Conservation (phyloP, 805 yeast species). For the Jamesozyma hellenica region DNA sequence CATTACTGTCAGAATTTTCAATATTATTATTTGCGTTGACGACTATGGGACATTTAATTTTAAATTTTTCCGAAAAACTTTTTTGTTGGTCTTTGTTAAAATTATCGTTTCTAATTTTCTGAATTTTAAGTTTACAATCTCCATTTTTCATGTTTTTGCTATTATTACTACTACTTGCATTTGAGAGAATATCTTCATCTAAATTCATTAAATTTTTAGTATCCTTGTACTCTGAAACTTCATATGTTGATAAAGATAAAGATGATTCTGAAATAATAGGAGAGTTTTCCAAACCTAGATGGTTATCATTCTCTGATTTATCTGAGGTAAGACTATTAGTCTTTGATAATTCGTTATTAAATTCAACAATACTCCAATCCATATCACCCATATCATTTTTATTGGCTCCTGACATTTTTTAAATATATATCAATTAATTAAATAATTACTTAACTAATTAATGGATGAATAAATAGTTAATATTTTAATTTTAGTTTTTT, state of each 20-base stretch:
- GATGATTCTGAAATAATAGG: background rate
- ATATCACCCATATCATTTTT: background rate
- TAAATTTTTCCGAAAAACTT: too few relatives aligned
- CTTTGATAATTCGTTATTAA: background rate
- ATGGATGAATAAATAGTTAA: too few relatives aligned
- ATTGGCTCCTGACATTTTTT: too few relatives aligned
- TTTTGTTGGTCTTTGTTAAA: background rate
- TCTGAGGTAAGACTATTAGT: background rate
- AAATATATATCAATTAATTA: too few relatives aligned
- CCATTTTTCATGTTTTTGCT: slow-evolving; percentile 4
- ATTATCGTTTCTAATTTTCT: too few relatives aligned
- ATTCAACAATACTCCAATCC: slow-evolving; percentile 2
- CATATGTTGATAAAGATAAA: background rate
- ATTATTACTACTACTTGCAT: slow-evolving; percentile 18
- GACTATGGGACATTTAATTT: too few relatives aligned
- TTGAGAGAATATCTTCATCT: slow-evolving; percentile 17
- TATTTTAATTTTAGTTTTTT: too few relatives aligned
- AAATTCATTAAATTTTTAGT: background rate
- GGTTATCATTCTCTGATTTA: background rate
- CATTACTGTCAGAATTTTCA: slow-evolving; percentile 3
- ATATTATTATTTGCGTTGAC: background rate
- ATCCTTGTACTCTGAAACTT: too few relatives aligned
- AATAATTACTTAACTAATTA: too few relatives aligned
- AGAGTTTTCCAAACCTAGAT: too few relatives aligned
- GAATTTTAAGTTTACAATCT: too few relatives aligned